Evolutionary conservation across 2,329 filamentous ascomycete genomes (phyloP), one percentile per base, ranked within the genome.

Genomic region (Colletotrichum trifolii): DNA sequence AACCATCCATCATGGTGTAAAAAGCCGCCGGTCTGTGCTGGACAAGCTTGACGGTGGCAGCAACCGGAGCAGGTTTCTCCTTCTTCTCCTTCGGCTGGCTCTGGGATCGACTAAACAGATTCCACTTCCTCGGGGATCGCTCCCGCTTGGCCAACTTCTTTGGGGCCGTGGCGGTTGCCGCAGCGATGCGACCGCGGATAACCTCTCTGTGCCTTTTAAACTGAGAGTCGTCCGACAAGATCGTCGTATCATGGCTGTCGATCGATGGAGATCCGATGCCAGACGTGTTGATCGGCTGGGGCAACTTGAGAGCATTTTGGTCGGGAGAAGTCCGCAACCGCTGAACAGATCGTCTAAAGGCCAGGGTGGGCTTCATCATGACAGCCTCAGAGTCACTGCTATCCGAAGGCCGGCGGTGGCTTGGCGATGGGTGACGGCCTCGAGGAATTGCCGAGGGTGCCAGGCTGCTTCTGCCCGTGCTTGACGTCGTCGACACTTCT

Each of bases 1-100:
- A 83, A 2, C 82, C 83, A 70, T 89, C 87, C 72, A 89, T 82
- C 73, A 89, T 85, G 8, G 87, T 82, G 70, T 90, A 89, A 69
- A 87, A 89, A 2, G 87, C 82, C 7, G 87, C 75, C 0, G 84
- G 77, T 64, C 86, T 88, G 59, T 79, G 81, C 58, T 81, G 80
- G 0, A 83, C 79, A 12, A 78, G 72, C 47, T 83, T 80, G n/a
- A 84, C 80, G 1, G 84, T 79, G 2, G 83, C 81, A 1, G 82
- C 72, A n/a, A 85, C 79, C 2, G 76, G 70, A 6, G 75, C 70
- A 8, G 75, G 72, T 33, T 80, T 77, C 13, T 73, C 73, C 64
- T 79, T 80, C 62, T 81, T 82, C 3, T 68, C 68, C 38, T 56
- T 50, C 3, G 80, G 71, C 46, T 81, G 77, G 40, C 75, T 81